phyloP scores from a whole-genome alignment of 345 rosid genomes.

The Moricandia moricandioides region DNA sequence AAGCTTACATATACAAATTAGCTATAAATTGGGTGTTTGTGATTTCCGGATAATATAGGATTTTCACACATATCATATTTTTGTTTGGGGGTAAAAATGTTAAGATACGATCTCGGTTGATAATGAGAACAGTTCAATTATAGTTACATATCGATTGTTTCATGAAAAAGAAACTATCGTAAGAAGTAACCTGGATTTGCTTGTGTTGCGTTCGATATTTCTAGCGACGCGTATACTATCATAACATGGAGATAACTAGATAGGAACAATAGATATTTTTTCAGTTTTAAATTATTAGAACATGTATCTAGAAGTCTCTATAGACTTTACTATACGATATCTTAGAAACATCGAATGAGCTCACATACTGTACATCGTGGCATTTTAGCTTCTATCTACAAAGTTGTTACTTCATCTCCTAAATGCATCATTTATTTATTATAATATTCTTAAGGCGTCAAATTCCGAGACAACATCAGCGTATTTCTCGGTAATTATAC shows the following conservation, averaged over 20 bases:
- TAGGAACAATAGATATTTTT: neutral
- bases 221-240: neutral
- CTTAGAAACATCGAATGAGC: slow-evolving; percentile 18
- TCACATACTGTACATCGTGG: slow-evolving; percentile 7
- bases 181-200: neutral
- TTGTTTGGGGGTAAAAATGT: too few relatives aligned
- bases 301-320: slow-evolving; percentile 9
- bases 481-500: slow-evolving; percentile 3
- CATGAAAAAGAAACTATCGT: neutral
- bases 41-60: neutral
- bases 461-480: slow-evolving; percentile 16
- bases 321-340: neutral
- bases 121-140: neutral
- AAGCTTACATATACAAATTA: neutral
- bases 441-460: neutral
- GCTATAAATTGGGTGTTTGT: neutral
- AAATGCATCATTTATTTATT: neutral
- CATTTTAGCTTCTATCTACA: slow-evolving; percentile 22
- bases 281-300: neutral
- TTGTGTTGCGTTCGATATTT: neutral
- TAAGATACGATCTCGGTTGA: neutral
- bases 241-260: neutral
- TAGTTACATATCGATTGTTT: neutral
- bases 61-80: neutral
- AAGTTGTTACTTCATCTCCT: slow-evolving; percentile 1